Evolutionary conservation across 2,329 filamentous ascomycete species (phyloP).

Genomic region (Leptodontidium sp.): DNA sequence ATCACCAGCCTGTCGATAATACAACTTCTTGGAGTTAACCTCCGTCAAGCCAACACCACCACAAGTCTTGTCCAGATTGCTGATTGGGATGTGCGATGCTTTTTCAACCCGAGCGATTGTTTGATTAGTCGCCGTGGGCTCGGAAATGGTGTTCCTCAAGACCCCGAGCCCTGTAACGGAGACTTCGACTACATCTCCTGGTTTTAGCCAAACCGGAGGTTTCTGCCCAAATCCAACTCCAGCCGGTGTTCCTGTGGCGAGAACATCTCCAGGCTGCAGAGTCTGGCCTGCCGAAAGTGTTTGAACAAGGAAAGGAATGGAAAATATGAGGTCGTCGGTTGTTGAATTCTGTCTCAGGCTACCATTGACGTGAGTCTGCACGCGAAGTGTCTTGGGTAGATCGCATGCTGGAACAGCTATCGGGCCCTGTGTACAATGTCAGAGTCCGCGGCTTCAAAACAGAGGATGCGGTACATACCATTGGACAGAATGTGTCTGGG

Average conservation of each 20-base stretch:
- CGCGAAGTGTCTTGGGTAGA: conserved; percentile 52
- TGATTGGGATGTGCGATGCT: conserved; percentile 43
- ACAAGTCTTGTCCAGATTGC: conserved; percentile 45
- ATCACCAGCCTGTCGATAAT: conserved; percentile 48
- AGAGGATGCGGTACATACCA: conserved; percentile 47
- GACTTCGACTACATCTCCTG: conserved; percentile 53
- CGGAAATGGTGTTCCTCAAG: conserved; percentile 51
- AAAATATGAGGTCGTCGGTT: conserved; percentile 59
- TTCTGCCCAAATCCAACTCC: conserved; percentile 57
- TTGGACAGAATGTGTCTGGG: conserved; percentile 63
- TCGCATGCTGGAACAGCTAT: conserved; percentile 57
- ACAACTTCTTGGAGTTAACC: conserved; percentile 52
- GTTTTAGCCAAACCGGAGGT: conserved; percentile 52
- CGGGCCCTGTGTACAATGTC: conserved; percentile 51
- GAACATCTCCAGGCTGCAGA: conserved; percentile 57
- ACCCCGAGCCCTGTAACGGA: conserved; percentile 53
- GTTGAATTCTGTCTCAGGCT: conserved; percentile 58
- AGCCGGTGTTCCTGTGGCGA: conserved; percentile 58
- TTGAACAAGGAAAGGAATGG: conserved; percentile 55
- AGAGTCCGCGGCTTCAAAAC: neutral
- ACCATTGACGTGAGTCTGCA: conserved; percentile 57
- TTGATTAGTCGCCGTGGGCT: conserved; percentile 38
- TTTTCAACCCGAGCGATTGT: conserved; percentile 40
- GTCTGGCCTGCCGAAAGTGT: conserved; percentile 60
- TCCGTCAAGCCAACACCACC: conserved; percentile 48